These are phyloP conservation scores for Trichoderma asperellum DNA, from an alignment of 2,329 filamentous ascomycete genomes.

Conservation along the genomic window DNA sequence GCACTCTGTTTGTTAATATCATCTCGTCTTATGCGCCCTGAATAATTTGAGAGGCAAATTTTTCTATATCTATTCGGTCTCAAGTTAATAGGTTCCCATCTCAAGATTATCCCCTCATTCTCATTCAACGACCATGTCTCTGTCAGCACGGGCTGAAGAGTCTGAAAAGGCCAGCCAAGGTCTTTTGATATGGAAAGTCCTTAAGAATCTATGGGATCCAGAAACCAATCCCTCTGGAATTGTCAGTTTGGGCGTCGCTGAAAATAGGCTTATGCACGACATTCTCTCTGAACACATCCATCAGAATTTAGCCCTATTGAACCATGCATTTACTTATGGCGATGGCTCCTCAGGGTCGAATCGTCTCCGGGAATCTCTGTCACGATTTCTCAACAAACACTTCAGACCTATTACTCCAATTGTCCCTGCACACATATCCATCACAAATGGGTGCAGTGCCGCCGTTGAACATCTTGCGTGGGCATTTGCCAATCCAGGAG, in stretches of 20 bases:
- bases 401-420: constrained; percentile 39
- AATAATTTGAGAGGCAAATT: not conserved
- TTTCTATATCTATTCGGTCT: not conserved
- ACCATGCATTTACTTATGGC: constrained; percentile 46
- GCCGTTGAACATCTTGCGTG: constrained; percentile 48
- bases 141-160: constrained; percentile 15
- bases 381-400: constrained; percentile 42
- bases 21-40: no score
- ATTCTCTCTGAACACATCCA: constrained; percentile 49
- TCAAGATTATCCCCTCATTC: not conserved
- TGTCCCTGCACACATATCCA: constrained; percentile 40
- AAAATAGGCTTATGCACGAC: constrained; percentile 56
- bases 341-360: constrained; percentile 47
- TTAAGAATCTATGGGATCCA: constrained; percentile 50
- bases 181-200: constrained; percentile 45
- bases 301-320: constrained; percentile 40
- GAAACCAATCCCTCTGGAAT: constrained; percentile 49
- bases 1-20: not conserved
- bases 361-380: constrained; percentile 38
- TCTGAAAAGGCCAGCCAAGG: constrained; percentile 12
- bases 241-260: constrained; percentile 55
- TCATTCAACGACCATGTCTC: constrained; percentile 21
- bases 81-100: not conserved
- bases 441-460: constrained; percentile 47
- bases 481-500: constrained; percentile 46